These are phyloP conservation scores for Cyberlindnera bimundalis DNA, from an alignment of 805 yeast genomes.

Conservation along the genomic window DNA sequence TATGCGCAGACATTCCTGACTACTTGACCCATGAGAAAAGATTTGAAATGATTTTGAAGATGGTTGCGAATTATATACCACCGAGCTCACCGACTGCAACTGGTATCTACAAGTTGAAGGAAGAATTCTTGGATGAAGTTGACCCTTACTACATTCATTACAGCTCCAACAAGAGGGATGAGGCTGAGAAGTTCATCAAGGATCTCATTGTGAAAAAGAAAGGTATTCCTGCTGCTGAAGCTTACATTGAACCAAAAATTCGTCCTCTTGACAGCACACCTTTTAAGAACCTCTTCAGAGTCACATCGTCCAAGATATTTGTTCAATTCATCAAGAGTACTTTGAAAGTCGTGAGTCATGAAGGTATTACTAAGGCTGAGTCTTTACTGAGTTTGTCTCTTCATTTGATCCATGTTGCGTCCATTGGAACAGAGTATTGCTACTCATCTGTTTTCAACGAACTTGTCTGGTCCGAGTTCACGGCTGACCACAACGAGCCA, in stretches of 20 bases:
- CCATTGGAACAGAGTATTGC: conserved; percentile 35
- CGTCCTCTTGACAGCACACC: conserved; percentile 33
- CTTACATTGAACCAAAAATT: conserved; percentile 55
- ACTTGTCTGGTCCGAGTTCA: conserved; percentile 34
- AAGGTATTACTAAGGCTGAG: conserved; percentile 46
- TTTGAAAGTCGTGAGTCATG: conserved; percentile 34
- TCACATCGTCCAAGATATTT: conserved; percentile 53
- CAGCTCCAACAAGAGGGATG: conserved; percentile 75
- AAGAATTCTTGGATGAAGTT: conserved; percentile 46
- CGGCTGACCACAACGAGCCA: conserved; percentile 36
- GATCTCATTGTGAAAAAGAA: conserved; percentile 41
- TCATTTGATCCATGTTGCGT: conserved; percentile 63
- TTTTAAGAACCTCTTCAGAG: conserved; percentile 44
- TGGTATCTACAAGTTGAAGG: conserved; percentile 67
- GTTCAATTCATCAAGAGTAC: conserved; percentile 50
- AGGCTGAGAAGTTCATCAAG: conserved; percentile 65
- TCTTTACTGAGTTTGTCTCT: conserved; percentile 54
- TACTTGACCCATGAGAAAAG: conserved; percentile 66
- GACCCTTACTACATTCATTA: conserved; percentile 85
- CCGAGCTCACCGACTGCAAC: conserved; percentile 56
- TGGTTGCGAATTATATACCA: conserved; percentile 57
- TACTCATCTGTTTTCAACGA: conserved; percentile 30
- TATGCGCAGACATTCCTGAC: conserved; percentile 70
- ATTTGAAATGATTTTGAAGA: conserved; percentile 60
- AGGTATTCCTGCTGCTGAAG: conserved; percentile 40